Percentiles rank a stretch among this genome's conserved stretches.
phyloP scores from a whole-genome alignment of 1,284 basidiomycete species.

The Irpex rosettiformis region DNA sequence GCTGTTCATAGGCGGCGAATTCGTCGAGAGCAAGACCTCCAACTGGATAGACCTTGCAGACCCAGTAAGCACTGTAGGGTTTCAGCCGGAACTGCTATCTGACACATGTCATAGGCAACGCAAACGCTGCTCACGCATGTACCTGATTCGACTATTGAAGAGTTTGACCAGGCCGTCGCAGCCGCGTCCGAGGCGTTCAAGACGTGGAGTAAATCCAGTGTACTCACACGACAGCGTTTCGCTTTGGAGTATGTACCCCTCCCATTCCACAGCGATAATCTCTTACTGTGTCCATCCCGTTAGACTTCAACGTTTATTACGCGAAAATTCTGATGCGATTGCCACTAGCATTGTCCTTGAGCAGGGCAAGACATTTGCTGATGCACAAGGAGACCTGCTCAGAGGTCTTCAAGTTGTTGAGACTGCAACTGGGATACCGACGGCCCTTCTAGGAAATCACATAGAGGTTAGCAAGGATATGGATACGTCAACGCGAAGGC shows the following conservation, averaged over 20 bases:
- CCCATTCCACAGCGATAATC: neutral
- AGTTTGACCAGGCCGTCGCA: conserved; percentile 86
- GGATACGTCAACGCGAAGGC: conserved; percentile 86
- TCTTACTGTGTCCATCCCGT: neutral
- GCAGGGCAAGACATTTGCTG: conserved; percentile 87
- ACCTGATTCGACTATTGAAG: conserved; percentile 81
- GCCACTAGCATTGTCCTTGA: conserved; percentile 81
- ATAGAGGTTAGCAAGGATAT: conserved; percentile 96
- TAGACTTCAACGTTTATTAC: conserved; percentile 79
- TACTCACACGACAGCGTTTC: conserved; percentile 86
- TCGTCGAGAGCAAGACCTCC: conserved; percentile 74
- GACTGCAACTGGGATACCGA: conserved; percentile 80
- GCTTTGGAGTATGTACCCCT: conserved; percentile 70
- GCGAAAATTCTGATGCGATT: conserved; percentile 74
- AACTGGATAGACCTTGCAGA: conserved; percentile 87
- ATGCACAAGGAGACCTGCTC: conserved; percentile 93
- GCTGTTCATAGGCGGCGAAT: conserved; percentile 89
- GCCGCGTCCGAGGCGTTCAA: conserved; percentile 88
- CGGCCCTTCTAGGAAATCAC: conserved; percentile 84
- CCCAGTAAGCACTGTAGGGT: conserved; percentile 55
- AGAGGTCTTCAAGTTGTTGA: conserved; percentile 96
- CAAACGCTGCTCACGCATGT: conserved; percentile 87
- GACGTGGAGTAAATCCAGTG: conserved; percentile 80
- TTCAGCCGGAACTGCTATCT: conserved; percentile 3
- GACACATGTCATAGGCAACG: conserved; percentile 57